Base-by-base conservation (phyloP, 139 green algal genomes). In the Chlorella vulgaris region DNA sequence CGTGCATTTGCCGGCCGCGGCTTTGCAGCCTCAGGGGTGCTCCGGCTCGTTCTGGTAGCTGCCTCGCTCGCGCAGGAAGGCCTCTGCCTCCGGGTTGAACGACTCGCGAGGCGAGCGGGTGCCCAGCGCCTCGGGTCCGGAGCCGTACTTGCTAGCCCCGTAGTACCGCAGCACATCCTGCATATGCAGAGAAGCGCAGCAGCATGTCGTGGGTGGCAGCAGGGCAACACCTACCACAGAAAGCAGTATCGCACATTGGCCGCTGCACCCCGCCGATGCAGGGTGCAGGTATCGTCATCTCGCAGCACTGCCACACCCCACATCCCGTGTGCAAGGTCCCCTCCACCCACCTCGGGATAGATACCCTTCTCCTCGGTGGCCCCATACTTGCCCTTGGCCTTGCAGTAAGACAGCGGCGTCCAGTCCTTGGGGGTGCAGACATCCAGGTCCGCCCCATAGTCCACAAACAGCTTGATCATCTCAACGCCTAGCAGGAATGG, bases 341-440 rank as follows among this genome's bases (percentile, higher is more conserved):
- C 47, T 15, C 15, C 50, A 31, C 83, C 36, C 63, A 95, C 94
- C 91, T 98, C 95, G 8, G 95, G 93, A 82, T 98, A 98, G 62
- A 98, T 97, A 40, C 95, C 95, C 81, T 95, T 95, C 84, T 98
- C 95, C 78, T 98, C 95, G 28, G 93, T 95, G 51, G 95, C 89
- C n/a, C 95, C 95, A 80, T 98, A 98, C 86, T 98, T 98, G 40
- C 95, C 95, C 86, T 95, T 95, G 33, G 95, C 95, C 43, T 87
- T 85, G 43, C 88, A 89, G 85, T 98, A 98, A 73, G 85, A 94
- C 26, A 98, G 89, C 1, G 95, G 89, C 0, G 91, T 97, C 94
- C 94, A 98, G 70, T 87, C 91, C 74, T 96, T 95, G 60, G 88
- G 86, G 36, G 84, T 93, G n/a, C 42, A 19, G 10, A 78, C 85